Evolutionary conservation across 371 early-diverging fungal species (phyloP), one percentile per base, ranked within the genome.

Genomic region (Rhizomucor miehei): DNA sequence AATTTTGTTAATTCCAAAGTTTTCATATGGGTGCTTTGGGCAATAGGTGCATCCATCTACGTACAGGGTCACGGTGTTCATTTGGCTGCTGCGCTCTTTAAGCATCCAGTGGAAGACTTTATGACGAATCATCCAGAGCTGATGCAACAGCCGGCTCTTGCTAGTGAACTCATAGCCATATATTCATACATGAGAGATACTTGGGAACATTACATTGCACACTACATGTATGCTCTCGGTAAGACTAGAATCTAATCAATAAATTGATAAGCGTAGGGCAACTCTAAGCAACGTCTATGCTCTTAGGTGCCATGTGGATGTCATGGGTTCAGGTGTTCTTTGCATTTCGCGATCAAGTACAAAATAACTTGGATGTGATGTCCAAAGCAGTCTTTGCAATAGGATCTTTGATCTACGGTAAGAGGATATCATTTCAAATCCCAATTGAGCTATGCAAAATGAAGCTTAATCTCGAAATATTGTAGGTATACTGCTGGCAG

Each of bases 191-290:
- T 83, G 69, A 61, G 70, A 45, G 66, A 76, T 46, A 50, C 67
- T 12, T 83, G 80, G 81, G 84, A 83, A 24, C 84, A 83, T 43
- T 64, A 61, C 17, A 70, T 78, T 48, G 81, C 79, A 0, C 84
- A 83, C 64, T 83, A 83, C 51, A 72, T 83, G 67, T 83, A 83
- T 62, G 84, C 81, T n/a, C 21, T 29, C 36, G 56, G 56, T 48
- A 43, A 3, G 53, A 14, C n/a, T 3, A 0, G 19, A 20, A 41
- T 21, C 14, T 2, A 1, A 19, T 46, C 38, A 9, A 14, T 9
- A 4, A 16, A 3, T 0, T 0, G 24, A n/a, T 19, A 14, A 6
- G 16, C 10, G 9, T 12, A 19, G 16, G n/a, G n/a, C n/a, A n/a
- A n/a, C n/a, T n/a, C n/a, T n/a, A n/a, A n/a, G n/a, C n/a, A 17